phyloP scores from a whole-genome alignment of 2,329 filamentous ascomycete species.

The Pseudogymnoascus sp. region DNA sequence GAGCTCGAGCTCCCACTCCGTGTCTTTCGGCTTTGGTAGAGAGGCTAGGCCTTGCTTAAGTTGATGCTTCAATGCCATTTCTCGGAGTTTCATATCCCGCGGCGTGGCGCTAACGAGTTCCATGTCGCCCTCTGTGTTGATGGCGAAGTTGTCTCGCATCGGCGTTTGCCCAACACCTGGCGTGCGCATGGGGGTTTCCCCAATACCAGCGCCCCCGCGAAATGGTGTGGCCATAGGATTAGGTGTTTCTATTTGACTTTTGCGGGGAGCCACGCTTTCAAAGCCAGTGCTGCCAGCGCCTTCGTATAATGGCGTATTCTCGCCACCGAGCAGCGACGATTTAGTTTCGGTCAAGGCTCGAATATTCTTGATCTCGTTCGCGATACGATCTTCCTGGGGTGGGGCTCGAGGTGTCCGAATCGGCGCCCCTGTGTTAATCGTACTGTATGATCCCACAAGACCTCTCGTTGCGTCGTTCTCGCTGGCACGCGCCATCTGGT shows the following conservation, averaged over 20 bases:
- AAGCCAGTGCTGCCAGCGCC: slow-evolving; percentile 79
- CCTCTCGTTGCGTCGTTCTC: slow-evolving; percentile 82
- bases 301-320: slow-evolving; percentile 84
- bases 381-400: slow-evolving; percentile 88
- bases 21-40: slow-evolving; percentile 86
- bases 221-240: slow-evolving; percentile 93
- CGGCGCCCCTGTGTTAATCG: slow-evolving; percentile 71
- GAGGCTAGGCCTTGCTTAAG: slow-evolving; percentile 69
- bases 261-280: slow-evolving; percentile 73
- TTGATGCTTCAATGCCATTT: slow-evolving; percentile 60
- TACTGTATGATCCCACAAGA: slow-evolving; percentile 79
- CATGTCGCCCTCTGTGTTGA: slow-evolving; percentile 66
- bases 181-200: slow-evolving; percentile 54
- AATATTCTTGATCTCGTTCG: slow-evolving; percentile 94
- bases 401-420: slow-evolving; percentile 89
- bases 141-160: slow-evolving; percentile 72
- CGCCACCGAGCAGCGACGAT: slow-evolving; percentile 85
- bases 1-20: slow-evolving; percentile 87
- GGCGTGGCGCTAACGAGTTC: slow-evolving; percentile 68
- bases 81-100: slow-evolving; percentile 63
- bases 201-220: slow-evolving; percentile 54
- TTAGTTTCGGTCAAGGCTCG: slow-evolving; percentile 87
- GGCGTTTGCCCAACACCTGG: slow-evolving; percentile 73
- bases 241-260: slow-evolving; percentile 78
- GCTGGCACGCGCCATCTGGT: slow-evolving; percentile 63